These are phyloP conservation scores for Ceratocystis papillata DNA, from an alignment of 2,329 filamentous ascomycete species.

Conservation along the genomic window DNA sequence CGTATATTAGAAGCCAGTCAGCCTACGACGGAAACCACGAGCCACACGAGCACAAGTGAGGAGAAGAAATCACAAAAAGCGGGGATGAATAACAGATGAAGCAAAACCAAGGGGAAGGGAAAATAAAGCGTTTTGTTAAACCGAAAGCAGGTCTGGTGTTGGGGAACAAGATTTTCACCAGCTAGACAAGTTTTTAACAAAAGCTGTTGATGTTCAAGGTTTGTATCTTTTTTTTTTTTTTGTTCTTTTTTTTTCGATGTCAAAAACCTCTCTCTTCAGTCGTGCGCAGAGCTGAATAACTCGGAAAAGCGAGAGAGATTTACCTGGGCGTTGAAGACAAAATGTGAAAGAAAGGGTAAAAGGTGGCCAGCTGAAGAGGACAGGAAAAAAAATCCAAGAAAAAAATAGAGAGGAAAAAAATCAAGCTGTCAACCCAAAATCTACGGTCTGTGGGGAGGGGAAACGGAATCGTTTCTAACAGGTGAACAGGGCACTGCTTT, in stretches of 20 bases:
- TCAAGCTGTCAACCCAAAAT: not conserved
- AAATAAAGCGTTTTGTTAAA: not conserved
- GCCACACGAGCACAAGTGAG: not conserved
- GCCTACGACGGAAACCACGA: constrained; percentile 7
- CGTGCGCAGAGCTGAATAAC: not conserved
- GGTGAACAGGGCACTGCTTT: constrained; percentile 13
- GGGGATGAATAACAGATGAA: not conserved
- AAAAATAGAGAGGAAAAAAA: constrained; percentile 10
- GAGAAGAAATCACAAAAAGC: constrained; percentile 13
- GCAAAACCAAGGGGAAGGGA: not conserved
- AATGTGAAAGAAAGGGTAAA: not conserved
- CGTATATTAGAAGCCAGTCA: not conserved
- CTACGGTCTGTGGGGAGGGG: not conserved
- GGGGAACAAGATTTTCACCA: not conserved
- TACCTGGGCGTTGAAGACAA: not conserved
- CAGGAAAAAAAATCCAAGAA: not conserved
- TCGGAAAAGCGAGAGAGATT: constrained; percentile 1
- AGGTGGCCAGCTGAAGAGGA: not conserved
- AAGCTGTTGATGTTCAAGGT: constrained; percentile 8
- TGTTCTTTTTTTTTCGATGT: not conserved
- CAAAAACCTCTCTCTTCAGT: not conserved
- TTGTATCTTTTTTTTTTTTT: not conserved
- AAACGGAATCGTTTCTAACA: constrained; percentile 4
- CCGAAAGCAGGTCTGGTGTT: not conserved
- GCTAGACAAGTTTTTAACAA: not conserved